Evolutionary conservation across 805 yeast species (phyloP).

Genomic region (Saccharomycopsis sp.): DNA sequence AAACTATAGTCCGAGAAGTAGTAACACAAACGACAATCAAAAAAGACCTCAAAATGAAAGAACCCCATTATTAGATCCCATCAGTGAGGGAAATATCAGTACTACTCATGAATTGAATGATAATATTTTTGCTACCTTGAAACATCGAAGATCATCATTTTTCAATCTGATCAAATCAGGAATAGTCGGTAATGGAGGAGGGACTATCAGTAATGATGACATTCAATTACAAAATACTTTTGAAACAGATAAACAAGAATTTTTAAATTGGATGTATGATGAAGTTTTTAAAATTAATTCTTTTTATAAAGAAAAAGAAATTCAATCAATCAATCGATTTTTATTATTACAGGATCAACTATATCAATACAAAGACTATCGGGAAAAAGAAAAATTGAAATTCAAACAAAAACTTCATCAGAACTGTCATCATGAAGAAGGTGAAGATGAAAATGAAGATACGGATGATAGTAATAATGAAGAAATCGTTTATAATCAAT

Average conservation of each 20-base stretch:
- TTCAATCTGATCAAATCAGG: background rate
- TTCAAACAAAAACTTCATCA: background rate
- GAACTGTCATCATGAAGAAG: background rate
- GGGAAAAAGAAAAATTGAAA: constrained; percentile 20
- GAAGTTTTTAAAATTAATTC: constrained; percentile 50
- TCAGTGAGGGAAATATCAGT: too few relatives aligned
- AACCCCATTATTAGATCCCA: too few relatives aligned
- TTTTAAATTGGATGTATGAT: constrained; percentile 55
- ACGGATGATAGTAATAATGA: background rate
- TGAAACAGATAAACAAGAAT: constrained; percentile 35
- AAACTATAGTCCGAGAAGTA: too few relatives aligned
- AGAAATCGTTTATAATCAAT: background rate
- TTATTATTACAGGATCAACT: constrained; percentile 59
- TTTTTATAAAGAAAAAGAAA: constrained; percentile 54
- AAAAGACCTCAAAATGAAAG: too few relatives aligned
- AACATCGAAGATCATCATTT: too few relatives aligned
- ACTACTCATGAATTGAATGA: too few relatives aligned
- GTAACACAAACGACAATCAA: too few relatives aligned
- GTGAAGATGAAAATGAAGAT: background rate
- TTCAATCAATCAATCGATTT: constrained; percentile 48
- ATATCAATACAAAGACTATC: constrained; percentile 49
- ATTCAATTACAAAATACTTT: constrained; percentile 14
- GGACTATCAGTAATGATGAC: background rate
- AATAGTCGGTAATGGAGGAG: background rate
- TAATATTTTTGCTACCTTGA: too few relatives aligned